Evolutionary conservation across 2,329 filamentous ascomycete genomes (phyloP).

Genomic region (Chalara sp.): DNA sequence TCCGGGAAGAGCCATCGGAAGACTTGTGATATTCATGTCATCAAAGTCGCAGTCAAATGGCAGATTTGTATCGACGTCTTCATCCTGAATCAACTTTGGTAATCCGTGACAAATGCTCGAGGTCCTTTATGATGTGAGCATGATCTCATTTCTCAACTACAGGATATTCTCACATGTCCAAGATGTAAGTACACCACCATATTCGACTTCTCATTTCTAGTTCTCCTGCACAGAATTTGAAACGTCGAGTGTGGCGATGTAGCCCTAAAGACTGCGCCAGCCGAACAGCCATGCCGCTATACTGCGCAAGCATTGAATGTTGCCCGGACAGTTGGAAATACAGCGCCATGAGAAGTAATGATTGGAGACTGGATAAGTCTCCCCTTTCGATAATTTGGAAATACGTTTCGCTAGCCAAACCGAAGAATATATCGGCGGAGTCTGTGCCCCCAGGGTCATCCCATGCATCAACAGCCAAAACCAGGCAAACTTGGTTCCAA

Average conservation of each 20-base stretch:
- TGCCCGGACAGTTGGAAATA: not conserved
- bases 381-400: not conserved
- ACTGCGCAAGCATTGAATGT: not conserved
- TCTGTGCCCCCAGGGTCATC: not conserved
- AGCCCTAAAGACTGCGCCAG: not conserved
- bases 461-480: not conserved
- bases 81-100: not conserved
- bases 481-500: not conserved
- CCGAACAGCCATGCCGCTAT: not conserved
- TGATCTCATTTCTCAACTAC: not conserved
- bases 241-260: not conserved
- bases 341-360: not conserved
- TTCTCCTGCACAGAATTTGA: not conserved
- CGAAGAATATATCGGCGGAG: not conserved
- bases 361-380: not conserved
- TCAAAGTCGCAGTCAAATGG: not conserved
- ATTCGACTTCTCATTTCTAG: not conserved
- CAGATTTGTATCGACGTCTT: not conserved
- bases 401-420: not conserved
- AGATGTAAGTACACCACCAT: not conserved
- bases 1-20: not conserved
- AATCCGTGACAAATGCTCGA: not conserved
- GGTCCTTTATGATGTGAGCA: not conserved
- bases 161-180: not conserved
- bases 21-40: not conserved